Evolutionary conservation across 2,329 filamentous ascomycete species (phyloP).

Genomic region (Chaetomium sp.): DNA sequence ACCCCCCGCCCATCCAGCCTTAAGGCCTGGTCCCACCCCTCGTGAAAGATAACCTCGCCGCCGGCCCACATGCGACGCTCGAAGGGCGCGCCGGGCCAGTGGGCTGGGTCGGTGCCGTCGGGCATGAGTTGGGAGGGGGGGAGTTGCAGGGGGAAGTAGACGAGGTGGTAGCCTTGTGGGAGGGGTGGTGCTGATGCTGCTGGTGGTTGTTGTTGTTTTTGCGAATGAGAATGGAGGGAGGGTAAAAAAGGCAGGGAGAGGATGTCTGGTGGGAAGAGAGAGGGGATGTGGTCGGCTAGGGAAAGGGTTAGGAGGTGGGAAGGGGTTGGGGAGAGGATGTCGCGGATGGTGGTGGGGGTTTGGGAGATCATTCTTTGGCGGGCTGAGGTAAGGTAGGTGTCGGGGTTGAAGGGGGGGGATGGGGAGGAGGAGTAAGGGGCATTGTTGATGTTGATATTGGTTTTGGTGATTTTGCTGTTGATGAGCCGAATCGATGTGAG

Average conservation of each 20-base stretch:
- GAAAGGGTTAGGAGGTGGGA: constrained; percentile 60
- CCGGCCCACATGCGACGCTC: constrained; percentile 83
- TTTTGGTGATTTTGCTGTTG: background rate
- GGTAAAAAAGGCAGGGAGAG: constrained; percentile 46
- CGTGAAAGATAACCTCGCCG: constrained; percentile 57
- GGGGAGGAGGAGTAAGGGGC: background rate
- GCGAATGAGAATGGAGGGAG: background rate
- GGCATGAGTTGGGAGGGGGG: constrained; percentile 56
- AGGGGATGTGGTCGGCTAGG: constrained; percentile 42
- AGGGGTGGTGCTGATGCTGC: constrained; percentile 27
- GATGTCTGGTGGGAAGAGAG: constrained; percentile 57
- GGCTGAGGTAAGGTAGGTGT: constrained; percentile 14
- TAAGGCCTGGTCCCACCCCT: constrained; percentile 26
- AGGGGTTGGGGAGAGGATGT: constrained; percentile 49
- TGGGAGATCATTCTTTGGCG: constrained; percentile 6
- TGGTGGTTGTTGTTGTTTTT: background rate
- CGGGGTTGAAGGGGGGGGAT: constrained; percentile 6
- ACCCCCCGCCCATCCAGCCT: constrained; percentile 34
- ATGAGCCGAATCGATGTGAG: background rate
- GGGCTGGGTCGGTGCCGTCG: constrained; percentile 79
- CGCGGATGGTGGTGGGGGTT: constrained; percentile 29
- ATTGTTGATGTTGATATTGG: background rate
- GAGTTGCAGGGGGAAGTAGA: constrained; percentile 75
- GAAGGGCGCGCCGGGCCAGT: constrained; percentile 68
- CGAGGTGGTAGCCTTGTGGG: constrained; percentile 69